These are phyloP conservation scores for Salix suchowensis DNA, from an alignment of 345 rosid species.

Conservation along the genomic window DNA sequence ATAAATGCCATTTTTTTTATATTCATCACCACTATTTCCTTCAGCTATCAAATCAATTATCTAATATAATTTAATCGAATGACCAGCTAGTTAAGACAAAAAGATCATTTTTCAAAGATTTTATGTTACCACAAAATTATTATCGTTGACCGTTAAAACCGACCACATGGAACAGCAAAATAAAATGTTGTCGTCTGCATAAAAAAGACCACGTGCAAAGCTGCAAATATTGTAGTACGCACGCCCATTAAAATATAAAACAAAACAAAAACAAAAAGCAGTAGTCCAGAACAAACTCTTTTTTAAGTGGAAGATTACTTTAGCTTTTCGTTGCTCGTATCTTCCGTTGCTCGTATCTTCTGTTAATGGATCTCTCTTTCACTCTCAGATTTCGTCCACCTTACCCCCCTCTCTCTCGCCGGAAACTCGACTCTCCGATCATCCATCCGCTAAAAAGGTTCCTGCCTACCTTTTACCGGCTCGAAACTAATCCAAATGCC, in stretches of 20 bases:
- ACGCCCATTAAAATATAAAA: not conserved
- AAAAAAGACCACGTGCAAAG: not conserved
- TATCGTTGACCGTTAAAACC: not conserved
- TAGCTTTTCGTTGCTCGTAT: not conserved
- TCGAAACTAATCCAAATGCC: not conserved
- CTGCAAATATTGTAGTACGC: not conserved
- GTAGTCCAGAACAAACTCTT: not conserved
- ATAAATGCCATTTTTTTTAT: too few species aligned
- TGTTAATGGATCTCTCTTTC: constrained; percentile 28
- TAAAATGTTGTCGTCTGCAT: not conserved
- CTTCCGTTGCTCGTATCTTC: not conserved
- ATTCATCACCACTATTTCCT: too few species aligned
- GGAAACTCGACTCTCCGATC: constrained; percentile 10
- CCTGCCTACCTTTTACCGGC: not conserved
- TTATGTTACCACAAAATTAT: not conserved
- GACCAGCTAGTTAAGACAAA: not conserved
- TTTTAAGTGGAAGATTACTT: not conserved
- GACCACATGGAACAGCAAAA: not conserved
- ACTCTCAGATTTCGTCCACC: constrained; percentile 16
- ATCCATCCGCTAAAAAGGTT: constrained; percentile 6
- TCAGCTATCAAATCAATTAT: too few species aligned
- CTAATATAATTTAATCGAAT: not conserved
- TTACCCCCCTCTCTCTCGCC: constrained; percentile 7
- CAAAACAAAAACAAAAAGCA: too few species aligned
- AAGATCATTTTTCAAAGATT: not conserved